These are phyloP conservation scores for Afroboletus lepidellus DNA, from an alignment of 1,284 basidiomycete genomes.

Conservation along the genomic window DNA sequence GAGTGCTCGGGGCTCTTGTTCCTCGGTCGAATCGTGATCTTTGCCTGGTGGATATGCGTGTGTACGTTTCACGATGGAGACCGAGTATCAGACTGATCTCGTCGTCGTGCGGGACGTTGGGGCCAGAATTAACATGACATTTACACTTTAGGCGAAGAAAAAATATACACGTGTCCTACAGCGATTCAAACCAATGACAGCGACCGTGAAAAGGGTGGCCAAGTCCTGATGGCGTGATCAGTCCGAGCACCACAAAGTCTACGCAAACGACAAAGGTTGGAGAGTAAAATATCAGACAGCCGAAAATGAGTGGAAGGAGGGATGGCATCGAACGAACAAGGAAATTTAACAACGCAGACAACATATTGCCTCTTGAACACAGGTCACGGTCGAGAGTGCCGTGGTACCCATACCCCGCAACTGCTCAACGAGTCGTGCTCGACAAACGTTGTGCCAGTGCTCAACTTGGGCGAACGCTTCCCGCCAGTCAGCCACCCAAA, in stretches of 20 bases:
- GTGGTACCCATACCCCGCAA: slow-evolving; percentile 18
- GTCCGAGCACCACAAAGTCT: not conserved
- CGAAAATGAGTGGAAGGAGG: not conserved
- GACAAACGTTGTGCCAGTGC: not conserved
- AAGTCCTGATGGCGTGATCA: not conserved
- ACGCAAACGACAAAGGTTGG: not conserved
- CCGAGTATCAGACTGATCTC: not conserved
- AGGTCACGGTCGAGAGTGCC: slow-evolving; percentile 5
- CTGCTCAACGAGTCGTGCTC: slow-evolving; percentile 17
- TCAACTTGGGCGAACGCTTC: slow-evolving; percentile 10
- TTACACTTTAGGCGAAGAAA: slow-evolving; percentile 1
- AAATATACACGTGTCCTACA: not conserved
- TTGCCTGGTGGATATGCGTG: not conserved
- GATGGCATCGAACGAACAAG: slow-evolving; percentile 1
- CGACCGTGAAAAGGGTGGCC: not conserved
- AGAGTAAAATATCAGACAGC: not conserved
- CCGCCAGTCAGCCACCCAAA: slow-evolving; percentile 19
- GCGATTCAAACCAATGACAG: not conserved
- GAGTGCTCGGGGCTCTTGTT: not conserved
- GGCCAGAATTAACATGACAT: not conserved
- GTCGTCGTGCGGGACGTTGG: no score
- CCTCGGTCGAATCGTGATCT: not conserved
- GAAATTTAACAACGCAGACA: not conserved
- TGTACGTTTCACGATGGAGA: not conserved
- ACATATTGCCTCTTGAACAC: not conserved